These are phyloP conservation scores for Monosporascus cannonballus DNA, from an alignment of 2,329 filamentous ascomycete species.

Conservation along the genomic window DNA sequence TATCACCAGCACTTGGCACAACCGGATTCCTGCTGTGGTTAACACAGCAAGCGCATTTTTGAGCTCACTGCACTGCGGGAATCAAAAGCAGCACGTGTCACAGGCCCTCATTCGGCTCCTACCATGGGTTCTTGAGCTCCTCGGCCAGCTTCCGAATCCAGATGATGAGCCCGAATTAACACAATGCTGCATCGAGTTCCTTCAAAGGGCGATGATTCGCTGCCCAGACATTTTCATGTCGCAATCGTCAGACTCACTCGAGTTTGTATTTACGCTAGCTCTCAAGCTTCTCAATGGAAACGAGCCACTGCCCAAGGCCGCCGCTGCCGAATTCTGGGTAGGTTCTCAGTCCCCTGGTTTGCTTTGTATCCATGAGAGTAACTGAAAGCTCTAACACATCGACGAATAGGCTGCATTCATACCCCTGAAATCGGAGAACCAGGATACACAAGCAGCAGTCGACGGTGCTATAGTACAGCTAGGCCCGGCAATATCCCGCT, in stretches of 20 bases:
- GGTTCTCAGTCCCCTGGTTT: conserved; percentile 13
- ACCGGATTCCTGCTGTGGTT: conserved; percentile 62
- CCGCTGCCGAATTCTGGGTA: conserved; percentile 73
- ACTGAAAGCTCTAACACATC: conserved; percentile 3
- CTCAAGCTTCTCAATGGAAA: conserved; percentile 63
- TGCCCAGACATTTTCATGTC: conserved; percentile 58
- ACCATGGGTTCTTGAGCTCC: conserved; percentile 55
- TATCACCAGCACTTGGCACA: conserved; percentile 52
- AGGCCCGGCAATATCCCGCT: conserved; percentile 53
- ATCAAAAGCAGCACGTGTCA: conserved; percentile 35
- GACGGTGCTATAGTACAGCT: conserved; percentile 49
- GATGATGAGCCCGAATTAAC: conserved; percentile 65
- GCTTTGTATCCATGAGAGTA: not conserved
- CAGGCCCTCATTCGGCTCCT: conserved; percentile 47
- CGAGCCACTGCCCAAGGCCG: conserved; percentile 70
- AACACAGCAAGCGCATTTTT: conserved; percentile 67
- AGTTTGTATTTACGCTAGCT: conserved; percentile 66
- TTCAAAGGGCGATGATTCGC: conserved; percentile 56
- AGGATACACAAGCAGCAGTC: conserved; percentile 36
- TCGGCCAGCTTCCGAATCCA: conserved; percentile 57
- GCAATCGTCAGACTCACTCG: conserved; percentile 49
- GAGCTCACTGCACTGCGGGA: conserved; percentile 47
- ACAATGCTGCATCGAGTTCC: conserved; percentile 68
- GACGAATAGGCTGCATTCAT: conserved; percentile 45
- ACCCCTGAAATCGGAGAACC: conserved; percentile 36